phyloP scores from a whole-genome alignment of 2,329 filamentous ascomycete species.

The Neocatenulostroma microsporum region DNA sequence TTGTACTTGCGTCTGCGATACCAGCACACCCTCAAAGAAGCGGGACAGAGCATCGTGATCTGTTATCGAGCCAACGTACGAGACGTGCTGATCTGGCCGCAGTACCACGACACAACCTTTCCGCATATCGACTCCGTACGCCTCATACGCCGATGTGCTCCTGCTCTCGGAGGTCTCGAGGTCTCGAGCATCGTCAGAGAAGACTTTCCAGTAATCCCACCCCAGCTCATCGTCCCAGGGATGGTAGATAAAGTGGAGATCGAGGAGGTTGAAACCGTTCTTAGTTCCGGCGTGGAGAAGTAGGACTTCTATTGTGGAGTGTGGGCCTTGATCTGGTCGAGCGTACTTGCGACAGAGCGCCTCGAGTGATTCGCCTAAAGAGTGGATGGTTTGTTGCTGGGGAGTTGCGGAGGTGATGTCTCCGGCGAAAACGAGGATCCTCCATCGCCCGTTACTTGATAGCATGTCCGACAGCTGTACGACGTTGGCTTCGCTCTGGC shows the following conservation, averaged over 20 bases:
- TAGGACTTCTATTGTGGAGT: neutral
- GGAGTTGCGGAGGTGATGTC: slow-evolving; percentile 4
- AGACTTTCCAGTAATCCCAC: neutral
- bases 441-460: slow-evolving; percentile 14
- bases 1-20: too few species aligned
- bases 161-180: neutral
- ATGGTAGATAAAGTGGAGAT: neutral
- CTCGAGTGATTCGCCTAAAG: neutral
- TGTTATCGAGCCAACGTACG: neutral
- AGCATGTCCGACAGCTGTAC: slow-evolving; percentile 9
- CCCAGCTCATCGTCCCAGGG: neutral
- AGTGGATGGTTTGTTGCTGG: neutral
- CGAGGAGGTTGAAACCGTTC: neutral
- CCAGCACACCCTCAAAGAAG: neutral
- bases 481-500: slow-evolving; percentile 8
- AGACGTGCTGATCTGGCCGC: neutral
- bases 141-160: neutral
- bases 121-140: neutral
- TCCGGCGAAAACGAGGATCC: slow-evolving; percentile 15
- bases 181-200: neutral
- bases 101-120: neutral
- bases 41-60: neutral
- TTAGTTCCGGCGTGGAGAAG: neutral
- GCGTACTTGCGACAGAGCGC: neutral
- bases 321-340: neutral